Percentiles rank a stretch among this genome's conserved stretches.
Evolutionary conservation across 345 rosid species (phyloP).

Genomic region (Eucalyptus dawsonii): DNA sequence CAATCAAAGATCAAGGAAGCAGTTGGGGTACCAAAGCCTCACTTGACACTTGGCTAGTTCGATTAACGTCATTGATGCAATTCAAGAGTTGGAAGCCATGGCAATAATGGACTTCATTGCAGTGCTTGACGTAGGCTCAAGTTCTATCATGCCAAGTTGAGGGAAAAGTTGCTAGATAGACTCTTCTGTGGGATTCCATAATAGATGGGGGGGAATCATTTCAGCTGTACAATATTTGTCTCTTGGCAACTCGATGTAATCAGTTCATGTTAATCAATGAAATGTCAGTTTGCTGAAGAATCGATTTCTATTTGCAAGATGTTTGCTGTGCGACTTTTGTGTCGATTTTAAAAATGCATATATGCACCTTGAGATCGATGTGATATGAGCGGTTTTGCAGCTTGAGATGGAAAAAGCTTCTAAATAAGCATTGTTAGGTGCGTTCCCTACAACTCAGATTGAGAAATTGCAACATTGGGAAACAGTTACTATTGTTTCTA

Average conservation of each 20-base stretch:
- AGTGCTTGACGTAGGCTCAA: not conserved
- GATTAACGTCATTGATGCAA: constrained; percentile 22
- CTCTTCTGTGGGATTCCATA: not conserved
- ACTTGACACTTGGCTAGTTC: constrained; percentile 3
- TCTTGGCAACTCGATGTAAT: too few relatives aligned
- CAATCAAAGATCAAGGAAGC: constrained; percentile 36
- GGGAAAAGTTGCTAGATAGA: not conserved
- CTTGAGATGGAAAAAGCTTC: not conserved
- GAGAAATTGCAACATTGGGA: not conserved
- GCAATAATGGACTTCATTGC: constrained; percentile 18
- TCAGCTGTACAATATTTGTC: not conserved
- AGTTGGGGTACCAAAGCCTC: constrained; percentile 27
- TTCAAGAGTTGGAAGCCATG: constrained; percentile 52
- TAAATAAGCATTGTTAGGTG: not conserved
- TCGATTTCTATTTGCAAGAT: too few relatives aligned
- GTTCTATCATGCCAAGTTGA: not conserved
- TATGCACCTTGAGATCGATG: not conserved
- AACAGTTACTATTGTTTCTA: not conserved
- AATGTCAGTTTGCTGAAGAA: too few relatives aligned
- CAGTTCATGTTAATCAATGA: too few relatives aligned
- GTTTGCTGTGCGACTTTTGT: not conserved
- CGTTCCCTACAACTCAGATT: not conserved
- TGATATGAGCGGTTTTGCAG: not conserved
- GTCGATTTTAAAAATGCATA: not conserved
- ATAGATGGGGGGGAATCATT: not conserved